Conservation (phyloP, 306 rosid genomes). For the Prunus armeniaca region DNA sequence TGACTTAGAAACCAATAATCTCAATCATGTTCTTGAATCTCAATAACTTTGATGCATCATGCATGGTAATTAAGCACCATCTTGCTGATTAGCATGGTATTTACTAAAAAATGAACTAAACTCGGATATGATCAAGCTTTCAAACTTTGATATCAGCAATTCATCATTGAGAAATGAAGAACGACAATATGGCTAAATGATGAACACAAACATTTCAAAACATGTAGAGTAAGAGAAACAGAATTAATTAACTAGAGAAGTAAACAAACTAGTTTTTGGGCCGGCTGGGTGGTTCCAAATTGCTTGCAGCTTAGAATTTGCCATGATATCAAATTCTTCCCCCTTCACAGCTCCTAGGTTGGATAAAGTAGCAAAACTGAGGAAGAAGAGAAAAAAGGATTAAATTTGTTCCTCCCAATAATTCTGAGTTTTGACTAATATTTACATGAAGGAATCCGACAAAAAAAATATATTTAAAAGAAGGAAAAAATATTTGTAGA, state of each 20-base stretch:
- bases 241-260: neutral
- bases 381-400: neutral
- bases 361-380: neutral
- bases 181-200: neutral
- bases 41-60: neutral
- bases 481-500: neutral
- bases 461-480: neutral
- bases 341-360: neutral
- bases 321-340: neutral
- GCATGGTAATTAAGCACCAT: neutral
- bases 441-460: neutral
- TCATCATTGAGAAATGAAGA: neutral
- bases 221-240: neutral
- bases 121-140: neutral
- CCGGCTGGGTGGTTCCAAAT: constrained; percentile 23
- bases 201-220: neutral
- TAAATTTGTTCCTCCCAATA: neutral
- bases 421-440: neutral
- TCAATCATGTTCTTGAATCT: neutral
- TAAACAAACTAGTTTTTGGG: constrained; percentile 15
- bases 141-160: neutral
- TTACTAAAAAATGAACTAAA: no score
- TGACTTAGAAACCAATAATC: neutral
- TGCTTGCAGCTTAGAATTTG: constrained; percentile 9
- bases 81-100: neutral